Evolutionary conservation across 352 stramenopile genomes (phyloP).

Genomic region (Pythium dissotocum): DNA sequence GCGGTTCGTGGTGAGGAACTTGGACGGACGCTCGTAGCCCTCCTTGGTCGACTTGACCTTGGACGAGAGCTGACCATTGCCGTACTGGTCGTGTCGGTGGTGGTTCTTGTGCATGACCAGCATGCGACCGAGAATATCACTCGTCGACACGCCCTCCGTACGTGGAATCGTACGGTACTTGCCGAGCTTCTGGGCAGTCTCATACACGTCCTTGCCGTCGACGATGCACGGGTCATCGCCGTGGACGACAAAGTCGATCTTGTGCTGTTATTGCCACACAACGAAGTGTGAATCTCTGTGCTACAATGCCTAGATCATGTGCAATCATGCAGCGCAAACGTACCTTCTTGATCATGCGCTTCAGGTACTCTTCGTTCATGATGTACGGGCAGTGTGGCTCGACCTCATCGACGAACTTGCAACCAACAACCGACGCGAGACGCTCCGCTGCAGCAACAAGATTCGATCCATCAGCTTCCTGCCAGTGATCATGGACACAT

Average conservation of each 20-base stretch:
- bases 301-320: not conserved
- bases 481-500: not conserved
- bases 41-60: constrained; percentile 52
- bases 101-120: constrained; percentile 95
- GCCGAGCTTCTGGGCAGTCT: constrained; percentile 94
- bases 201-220: constrained; percentile 98
- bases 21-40: constrained; percentile 77
- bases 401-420: constrained; percentile 99
- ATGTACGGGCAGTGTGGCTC: constrained; percentile 98
- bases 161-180: constrained; percentile 97
- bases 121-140: constrained; percentile 98
- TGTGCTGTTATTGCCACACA: constrained; percentile 47
- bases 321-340: not conserved
- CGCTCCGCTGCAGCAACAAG: constrained; percentile 83
- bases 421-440: constrained; percentile 94
- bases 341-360: constrained; percentile 95
- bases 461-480: not conserved
- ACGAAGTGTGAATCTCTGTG: not conserved
- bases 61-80: constrained; percentile 77
- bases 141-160: constrained; percentile 97
- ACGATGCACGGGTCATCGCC: constrained; percentile 99
- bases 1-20: constrained; percentile 96
- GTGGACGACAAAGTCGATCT: constrained; percentile 99
- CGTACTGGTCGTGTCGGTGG: constrained; percentile 84
- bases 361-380: constrained; percentile 98